phyloP scores from a whole-genome alignment of 805 yeast genomes.

The Metschnikowia santaceciliae region DNA sequence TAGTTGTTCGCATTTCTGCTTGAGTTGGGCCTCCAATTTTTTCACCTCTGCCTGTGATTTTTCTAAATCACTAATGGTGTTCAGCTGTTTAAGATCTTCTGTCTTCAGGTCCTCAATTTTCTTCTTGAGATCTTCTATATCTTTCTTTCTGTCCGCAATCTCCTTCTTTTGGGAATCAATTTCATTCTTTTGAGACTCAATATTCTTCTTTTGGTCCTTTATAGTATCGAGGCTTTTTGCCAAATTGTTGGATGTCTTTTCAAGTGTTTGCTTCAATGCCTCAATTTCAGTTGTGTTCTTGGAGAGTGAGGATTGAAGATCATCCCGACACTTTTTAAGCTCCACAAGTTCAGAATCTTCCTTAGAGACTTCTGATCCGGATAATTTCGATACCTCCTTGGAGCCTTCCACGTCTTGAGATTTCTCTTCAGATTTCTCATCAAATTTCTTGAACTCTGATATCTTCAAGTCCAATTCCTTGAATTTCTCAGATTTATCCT shows the following conservation, averaged over 20 bases:
- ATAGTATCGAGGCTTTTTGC: conserved; percentile 2
- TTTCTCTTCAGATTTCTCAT: too few relatives aligned
- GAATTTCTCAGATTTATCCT: too few relatives aligned
- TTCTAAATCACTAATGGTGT: not conserved
- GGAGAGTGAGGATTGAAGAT: not conserved
- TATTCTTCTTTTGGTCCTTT: conserved; percentile 5
- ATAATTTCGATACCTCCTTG: too few relatives aligned
- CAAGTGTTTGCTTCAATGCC: conserved; percentile 2
- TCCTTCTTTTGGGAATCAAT: conserved; percentile 14
- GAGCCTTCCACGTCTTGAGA: too few relatives aligned
- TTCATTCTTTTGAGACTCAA: conserved; percentile 2
- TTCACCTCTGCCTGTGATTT: conserved; percentile 4
- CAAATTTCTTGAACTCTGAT: too few relatives aligned
- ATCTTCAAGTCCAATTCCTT: too few relatives aligned
- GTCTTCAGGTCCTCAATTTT: not conserved
- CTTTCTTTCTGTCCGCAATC: conserved; percentile 15
- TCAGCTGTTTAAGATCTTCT: too few relatives aligned
- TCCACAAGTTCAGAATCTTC: not conserved
- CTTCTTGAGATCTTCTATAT: conserved; percentile 13
- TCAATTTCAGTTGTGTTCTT: not conserved
- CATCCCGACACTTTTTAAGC: not conserved
- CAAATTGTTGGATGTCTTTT: conserved; percentile 12
- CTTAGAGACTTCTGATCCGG: too few relatives aligned
- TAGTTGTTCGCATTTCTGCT: conserved; percentile 9
- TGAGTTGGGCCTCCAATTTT: conserved; percentile 5